Conservation (phyloP, 352 stramenopile species). For the Globisporangium recalcitrans region DNA sequence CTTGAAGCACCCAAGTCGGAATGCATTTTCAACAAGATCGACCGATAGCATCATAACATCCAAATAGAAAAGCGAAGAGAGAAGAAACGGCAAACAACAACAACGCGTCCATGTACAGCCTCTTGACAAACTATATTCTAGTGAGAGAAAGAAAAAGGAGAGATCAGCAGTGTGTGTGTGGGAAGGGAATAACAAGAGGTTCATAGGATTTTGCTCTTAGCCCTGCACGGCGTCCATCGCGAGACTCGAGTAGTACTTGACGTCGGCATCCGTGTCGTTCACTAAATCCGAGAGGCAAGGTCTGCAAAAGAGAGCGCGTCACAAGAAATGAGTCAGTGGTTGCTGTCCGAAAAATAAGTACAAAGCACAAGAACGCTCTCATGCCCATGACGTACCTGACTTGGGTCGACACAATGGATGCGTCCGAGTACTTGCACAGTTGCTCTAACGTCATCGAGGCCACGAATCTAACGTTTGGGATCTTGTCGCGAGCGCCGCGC, state of each 20-base stretch:
- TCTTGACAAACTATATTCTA: slow-evolving; percentile 23
- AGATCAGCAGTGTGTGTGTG: slow-evolving; percentile 1
- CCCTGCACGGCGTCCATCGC: slow-evolving; percentile 70
- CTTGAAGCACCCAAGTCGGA: not conserved
- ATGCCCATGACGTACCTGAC: slow-evolving; percentile 43
- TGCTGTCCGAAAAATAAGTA: not conserved
- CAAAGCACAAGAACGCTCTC: not conserved
- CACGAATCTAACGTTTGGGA: slow-evolving; percentile 86
- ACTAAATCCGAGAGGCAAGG: slow-evolving; percentile 70
- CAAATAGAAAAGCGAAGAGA: slow-evolving; percentile 6
- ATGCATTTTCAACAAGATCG: not conserved
- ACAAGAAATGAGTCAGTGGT: not conserved
- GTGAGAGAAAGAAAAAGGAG: slow-evolving; percentile 12
- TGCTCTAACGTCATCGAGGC: slow-evolving; percentile 81
- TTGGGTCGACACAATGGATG: slow-evolving; percentile 60
- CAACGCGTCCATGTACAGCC: slow-evolving; percentile 9
- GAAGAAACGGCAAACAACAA: slow-evolving; percentile 10
- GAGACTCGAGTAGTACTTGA: slow-evolving; percentile 86
- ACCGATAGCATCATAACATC: not conserved
- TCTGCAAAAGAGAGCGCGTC: slow-evolving; percentile 22
- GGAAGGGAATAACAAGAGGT: slow-evolving; percentile 17
- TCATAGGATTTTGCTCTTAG: slow-evolving; percentile 23
- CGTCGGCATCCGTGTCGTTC: slow-evolving; percentile 76
- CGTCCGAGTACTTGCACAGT: slow-evolving; percentile 75
- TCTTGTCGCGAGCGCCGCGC: slow-evolving; percentile 75